Evolutionary conservation across 2,329 filamentous ascomycete genomes (phyloP).

Genomic region (Orbilia javanica): DNA sequence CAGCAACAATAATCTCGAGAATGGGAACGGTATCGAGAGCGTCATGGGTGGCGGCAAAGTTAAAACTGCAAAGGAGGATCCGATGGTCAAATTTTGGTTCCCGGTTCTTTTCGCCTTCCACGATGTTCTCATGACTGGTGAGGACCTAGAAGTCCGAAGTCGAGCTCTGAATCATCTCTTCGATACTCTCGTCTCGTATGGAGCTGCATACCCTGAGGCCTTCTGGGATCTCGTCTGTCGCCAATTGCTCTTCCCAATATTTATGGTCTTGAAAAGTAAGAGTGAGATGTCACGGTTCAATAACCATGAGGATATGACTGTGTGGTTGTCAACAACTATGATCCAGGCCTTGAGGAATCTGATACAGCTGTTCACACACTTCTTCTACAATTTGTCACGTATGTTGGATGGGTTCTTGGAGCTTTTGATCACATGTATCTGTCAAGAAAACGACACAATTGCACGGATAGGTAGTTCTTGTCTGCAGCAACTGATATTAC

Average conservation of each 20-base stretch:
- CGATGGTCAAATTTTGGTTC: conserved; percentile 98
- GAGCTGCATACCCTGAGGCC: conserved; percentile 88
- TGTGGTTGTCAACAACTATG: conserved; percentile 99
- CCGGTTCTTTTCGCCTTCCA: conserved; percentile 98
- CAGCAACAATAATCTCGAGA: conserved; percentile 64
- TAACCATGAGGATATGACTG: conserved; percentile 95
- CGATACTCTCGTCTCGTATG: conserved; percentile 88
- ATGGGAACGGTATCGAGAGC: conserved; percentile 35
- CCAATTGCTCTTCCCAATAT: conserved; percentile 96
- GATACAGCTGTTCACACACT: conserved; percentile 98
- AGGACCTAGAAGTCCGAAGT: conserved; percentile 94
- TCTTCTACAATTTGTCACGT: conserved; percentile 94
- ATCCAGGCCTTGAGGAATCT: conserved; percentile 98
- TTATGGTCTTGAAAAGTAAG: conserved; percentile 95
- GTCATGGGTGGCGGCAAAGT: conserved; percentile 33
- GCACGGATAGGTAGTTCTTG: conserved; percentile 98
- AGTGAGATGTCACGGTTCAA: conserved; percentile 96
- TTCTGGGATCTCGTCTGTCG: conserved; percentile 99
- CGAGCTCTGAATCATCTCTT: conserved; percentile 95
- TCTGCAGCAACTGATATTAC: conserved; percentile 92
- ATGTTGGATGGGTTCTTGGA: conserved; percentile 99
- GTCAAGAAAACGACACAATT: conserved; percentile 98
- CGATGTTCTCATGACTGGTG: conserved; percentile 98
- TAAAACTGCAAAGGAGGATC: conserved; percentile 75
- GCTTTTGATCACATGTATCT: conserved; percentile 93